These are phyloP conservation scores for Monosporascus sp. DNA, from an alignment of 2,329 filamentous ascomycete species.

Conservation along the genomic window DNA sequence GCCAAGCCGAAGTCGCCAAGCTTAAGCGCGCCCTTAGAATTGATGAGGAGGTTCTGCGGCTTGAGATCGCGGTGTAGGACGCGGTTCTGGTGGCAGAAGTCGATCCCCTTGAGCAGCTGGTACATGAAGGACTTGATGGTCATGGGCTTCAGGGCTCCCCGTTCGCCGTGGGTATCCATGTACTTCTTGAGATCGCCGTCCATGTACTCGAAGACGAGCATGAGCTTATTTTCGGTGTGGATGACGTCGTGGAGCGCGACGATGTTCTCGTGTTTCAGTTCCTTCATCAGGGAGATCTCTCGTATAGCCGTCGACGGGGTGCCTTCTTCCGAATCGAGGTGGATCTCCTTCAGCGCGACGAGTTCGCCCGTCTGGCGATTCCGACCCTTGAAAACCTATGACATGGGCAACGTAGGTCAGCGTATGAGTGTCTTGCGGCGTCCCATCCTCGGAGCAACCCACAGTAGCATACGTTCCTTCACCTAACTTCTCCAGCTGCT, in stretches of 20 bases:
- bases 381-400: slow-evolving; percentile 92
- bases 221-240: slow-evolving; percentile 98
- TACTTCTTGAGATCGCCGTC: slow-evolving; percentile 97
- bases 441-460: slow-evolving; percentile 29
- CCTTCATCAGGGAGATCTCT: slow-evolving; percentile 98
- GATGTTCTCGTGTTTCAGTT: slow-evolving; percentile 98
- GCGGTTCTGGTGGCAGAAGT: slow-evolving; percentile 96
- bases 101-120: slow-evolving; percentile 90
- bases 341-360: slow-evolving; percentile 96
- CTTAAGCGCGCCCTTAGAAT: slow-evolving; percentile 83
- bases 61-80: slow-evolving; percentile 95
- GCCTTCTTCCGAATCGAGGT: slow-evolving; percentile 96
- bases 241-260: slow-evolving; percentile 97
- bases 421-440: slow-evolving; percentile 16
- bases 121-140: slow-evolving; percentile 99
- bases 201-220: slow-evolving; percentile 99
- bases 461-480: slow-evolving; percentile 99
- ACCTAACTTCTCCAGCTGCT: slow-evolving; percentile 97
- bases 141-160: slow-evolving; percentile 78
- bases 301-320: slow-evolving; percentile 96
- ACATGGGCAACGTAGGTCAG: slow-evolving; percentile 2
- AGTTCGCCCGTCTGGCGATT: slow-evolving; percentile 96
- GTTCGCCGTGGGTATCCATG: slow-evolving; percentile 90
- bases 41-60: slow-evolving; percentile 94
- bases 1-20: slow-evolving; percentile 93